phyloP scores from a whole-genome alignment of 2,329 filamentous ascomycete species.

The Apiospora marii region DNA sequence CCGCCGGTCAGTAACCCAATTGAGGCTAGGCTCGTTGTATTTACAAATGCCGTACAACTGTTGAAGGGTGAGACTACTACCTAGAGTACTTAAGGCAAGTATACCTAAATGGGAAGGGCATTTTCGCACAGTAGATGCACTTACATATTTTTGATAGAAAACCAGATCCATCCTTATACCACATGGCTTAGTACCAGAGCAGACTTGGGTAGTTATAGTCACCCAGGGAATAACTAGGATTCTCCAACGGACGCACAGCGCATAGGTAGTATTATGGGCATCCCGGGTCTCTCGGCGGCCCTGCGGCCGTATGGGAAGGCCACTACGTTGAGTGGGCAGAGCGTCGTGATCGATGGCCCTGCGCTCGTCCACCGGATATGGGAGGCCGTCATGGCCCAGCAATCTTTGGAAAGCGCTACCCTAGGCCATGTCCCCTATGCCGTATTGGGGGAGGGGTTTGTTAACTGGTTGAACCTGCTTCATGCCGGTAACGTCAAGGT shows the following conservation, averaged over 20 bases:
- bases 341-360: constrained; percentile 76
- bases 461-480: constrained; percentile 70
- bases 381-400: constrained; percentile 57
- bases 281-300: constrained; percentile 61
- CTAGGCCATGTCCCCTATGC: constrained; percentile 68
- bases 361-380: constrained; percentile 79
- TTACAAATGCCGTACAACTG: neutral
- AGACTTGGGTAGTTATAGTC: neutral
- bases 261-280: constrained; percentile 58
- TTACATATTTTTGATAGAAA: neutral
- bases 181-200: neutral
- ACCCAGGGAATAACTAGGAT: neutral
- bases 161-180: neutral
- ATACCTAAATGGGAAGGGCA: neutral
- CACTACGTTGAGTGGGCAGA: constrained; percentile 49
- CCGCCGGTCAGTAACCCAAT: neutral
- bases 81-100: neutral
- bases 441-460: constrained; percentile 65
- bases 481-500: constrained; percentile 63
- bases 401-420: constrained; percentile 49
- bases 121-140: neutral
- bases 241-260: neutral
- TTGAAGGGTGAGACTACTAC: too few species aligned
- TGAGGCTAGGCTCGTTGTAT: neutral
- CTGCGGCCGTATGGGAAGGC: constrained; percentile 60